A percentile compares a stretch with the other conserved stretches of the same genome.
Conservation (phyloP, 108 stramenopile species). For the Craspedostauros australis region DNA sequence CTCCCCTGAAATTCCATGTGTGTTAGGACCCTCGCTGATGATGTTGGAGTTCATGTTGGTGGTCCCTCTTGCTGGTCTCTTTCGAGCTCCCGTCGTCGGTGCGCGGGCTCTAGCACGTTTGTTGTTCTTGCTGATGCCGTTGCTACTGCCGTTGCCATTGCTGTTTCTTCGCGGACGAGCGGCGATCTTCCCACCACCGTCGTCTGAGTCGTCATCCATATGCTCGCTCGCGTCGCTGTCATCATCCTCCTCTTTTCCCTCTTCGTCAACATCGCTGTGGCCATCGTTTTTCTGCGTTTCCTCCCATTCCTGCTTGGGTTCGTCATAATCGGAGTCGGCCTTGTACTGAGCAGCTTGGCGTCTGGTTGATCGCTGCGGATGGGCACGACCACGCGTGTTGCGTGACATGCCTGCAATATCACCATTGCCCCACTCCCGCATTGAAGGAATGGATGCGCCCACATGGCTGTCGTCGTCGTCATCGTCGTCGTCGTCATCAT, state of each 20-base stretch:
- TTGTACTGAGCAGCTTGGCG: not conserved
- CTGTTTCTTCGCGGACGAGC: too few relatives aligned
- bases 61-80: too few relatives aligned
- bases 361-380: not conserved
- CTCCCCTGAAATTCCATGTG: too few relatives aligned
- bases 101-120: not conserved
- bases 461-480: slow-evolving; percentile 7
- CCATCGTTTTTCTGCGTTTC: too few relatives aligned
- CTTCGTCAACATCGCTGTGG: not conserved
- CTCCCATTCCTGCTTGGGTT: too few relatives aligned
- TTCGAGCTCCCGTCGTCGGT: slow-evolving; percentile 14
- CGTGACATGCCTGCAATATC: too few relatives aligned
- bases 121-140: slow-evolving; percentile 1
- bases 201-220: not conserved
- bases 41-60: too few relatives aligned
- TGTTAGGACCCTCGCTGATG: too few relatives aligned
- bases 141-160: slow-evolving; percentile 1
- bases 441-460: not conserved
- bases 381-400: too few relatives aligned
- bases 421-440: too few relatives aligned
- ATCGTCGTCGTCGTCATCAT: slow-evolving; percentile 6
- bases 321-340: slow-evolving; percentile 2
- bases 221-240: not conserved
- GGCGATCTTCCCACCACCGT: not conserved
- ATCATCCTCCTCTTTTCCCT: not conserved